phyloP scores from a whole-genome alignment of 306 rosid species.

The Quercus dentata region DNA sequence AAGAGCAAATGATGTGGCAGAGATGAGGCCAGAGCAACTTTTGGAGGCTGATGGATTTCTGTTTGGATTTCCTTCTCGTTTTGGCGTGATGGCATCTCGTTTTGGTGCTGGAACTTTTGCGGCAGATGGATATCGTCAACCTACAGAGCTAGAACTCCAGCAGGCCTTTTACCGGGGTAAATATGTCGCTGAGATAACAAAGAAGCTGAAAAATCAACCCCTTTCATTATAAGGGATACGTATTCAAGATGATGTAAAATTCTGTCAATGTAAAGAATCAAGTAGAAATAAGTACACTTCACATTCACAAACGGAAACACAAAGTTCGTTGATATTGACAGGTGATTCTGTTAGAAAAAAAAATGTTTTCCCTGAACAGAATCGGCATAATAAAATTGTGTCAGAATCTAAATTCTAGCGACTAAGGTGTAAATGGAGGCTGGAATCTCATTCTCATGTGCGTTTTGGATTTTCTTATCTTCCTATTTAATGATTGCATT shows the following conservation, averaged over 20 bases:
- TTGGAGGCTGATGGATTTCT: conserved; percentile 79
- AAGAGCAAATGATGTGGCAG: conserved; percentile 63
- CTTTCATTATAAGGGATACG: not conserved
- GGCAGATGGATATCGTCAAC: conserved; percentile 81
- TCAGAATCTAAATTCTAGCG: not conserved
- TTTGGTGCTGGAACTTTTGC: conserved; percentile 88
- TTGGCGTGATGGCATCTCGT: conserved; percentile 92
- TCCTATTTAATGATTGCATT: not conserved
- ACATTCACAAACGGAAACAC: not conserved
- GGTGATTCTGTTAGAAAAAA: not conserved
- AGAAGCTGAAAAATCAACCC: conserved; percentile 50
- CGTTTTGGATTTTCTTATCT: not conserved
- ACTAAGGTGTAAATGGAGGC: not conserved
- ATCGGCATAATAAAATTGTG: not conserved
- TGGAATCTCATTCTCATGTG: not conserved
- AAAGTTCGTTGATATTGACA: not conserved
- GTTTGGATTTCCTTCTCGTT: conserved; percentile 94
- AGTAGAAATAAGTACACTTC: not conserved
- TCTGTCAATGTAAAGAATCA: not conserved
- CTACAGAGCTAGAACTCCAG: conserved; percentile 72
- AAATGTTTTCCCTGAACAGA: not conserved
- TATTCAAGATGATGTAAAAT: not conserved
- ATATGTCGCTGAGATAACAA: conserved; percentile 70
- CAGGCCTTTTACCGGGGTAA: conserved; percentile 88
- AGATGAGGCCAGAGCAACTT: conserved; percentile 82